Base-by-base conservation (phyloP, 805 yeast species). In the Teunomyces atbi region DNA sequence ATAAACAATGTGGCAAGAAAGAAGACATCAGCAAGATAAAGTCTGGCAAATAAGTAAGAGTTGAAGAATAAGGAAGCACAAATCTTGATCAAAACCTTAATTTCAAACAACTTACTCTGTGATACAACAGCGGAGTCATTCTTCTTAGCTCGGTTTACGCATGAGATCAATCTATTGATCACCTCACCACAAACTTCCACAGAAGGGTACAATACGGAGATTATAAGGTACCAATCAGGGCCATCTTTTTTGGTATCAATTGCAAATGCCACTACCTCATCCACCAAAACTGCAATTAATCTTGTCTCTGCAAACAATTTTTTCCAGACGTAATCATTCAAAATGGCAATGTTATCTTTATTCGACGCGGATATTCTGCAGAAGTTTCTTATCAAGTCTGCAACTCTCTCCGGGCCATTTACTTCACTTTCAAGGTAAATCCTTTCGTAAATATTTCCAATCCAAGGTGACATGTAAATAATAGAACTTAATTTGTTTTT, bases 231-330 rank as follows among this genome's bases (percentile, higher is more conserved):
- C 89, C 89, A 86, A 41, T 77, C 82, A 32, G 79, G 77, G 3
- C 84, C 86, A 53, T 84, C 89, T n/a, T 89, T 83, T 53, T 84
- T 86, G 57, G 84, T 80, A 52, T 86, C 94, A 53, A 87, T 76
- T 1, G 90, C 84, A 51, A 83, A 84, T 2, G 83, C 78, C 5
- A 88, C 79, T 18, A 86, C 79, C 56, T 88, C 96, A 51, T 86
- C 90, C 8, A 89, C 75, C 19, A 88, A 68, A 3, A 80, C 63
- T 1, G 76, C 71, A 3, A 79, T 76, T 10, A 89, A 63, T 32
- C 80, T 69, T 37, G 82, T 82, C 45, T 86, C 90, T 2, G 76
- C 57, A 18, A 85, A 80, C 11, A 89, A 57, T 43, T 77, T 74
- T 30, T 80, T 76, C 96, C 96, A 89, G 13, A 88, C 66, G 42